Evolutionary conservation across 306 rosid species (phyloP), one percentile per base, ranked within the genome.

Genomic region (Acacia crassicarpa): DNA sequence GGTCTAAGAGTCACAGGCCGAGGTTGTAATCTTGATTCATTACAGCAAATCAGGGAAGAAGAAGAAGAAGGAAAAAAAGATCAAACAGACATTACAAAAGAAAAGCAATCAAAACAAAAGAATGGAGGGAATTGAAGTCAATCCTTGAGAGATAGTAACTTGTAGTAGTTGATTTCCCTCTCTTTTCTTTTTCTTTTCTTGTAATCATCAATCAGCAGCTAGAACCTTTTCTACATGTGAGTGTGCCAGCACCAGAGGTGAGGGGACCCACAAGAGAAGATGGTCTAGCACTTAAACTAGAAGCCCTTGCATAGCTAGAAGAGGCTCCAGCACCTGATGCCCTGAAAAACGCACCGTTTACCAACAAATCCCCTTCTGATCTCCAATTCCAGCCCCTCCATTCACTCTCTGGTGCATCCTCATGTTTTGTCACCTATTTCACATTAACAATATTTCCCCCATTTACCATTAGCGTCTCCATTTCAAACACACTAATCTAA

Each of bases 361-460:
- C 3, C 77, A 95, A 0, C 65, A 93, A 20, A 65, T 95, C 99
- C 1, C 98, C 98, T 59, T 89, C 99, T 1, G 98, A 90, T 54
- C 99, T 91, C 99, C 99, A 95, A 51, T 95, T 93, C 99, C 99
- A 95, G 30, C 58, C 67, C 81, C 10, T 89, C 99, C 99, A 95
- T 40, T 92, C 94, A 83, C 83, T 82, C 78, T 93, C 92, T 0
- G 99, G 92, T 3, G 99, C 99, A 86, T 95, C 99, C 90, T 95
- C 99, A 22, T 95, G 97, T 69, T 95, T 95, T 13, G 99, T 95
- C 89, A 95, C 99, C 99, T 95, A 56, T 51, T 53, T 73, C 63
- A 54, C 61, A 66, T 59, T 70, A 46, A 56, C 32, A 14, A 38
- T 38, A 6, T 38, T 38, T 6, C 8, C 41, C 41, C 41, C 41